Base-by-base conservation (phyloP, 495 filamentous ascomycete species). In the Penicillium desertorum region DNA sequence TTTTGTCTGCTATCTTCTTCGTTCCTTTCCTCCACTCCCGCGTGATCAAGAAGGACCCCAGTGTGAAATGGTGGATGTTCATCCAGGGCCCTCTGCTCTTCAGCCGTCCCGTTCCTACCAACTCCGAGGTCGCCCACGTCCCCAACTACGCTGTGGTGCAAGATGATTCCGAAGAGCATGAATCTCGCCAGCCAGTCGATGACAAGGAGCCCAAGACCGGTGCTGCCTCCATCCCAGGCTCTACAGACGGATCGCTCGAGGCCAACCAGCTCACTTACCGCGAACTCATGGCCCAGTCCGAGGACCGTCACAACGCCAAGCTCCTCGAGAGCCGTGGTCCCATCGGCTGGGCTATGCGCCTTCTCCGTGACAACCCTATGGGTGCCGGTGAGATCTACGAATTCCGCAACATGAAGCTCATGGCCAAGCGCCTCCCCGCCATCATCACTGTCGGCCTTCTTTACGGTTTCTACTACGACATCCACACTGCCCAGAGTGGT, bases 391-490 rank as follows among this genome's bases (percentile, higher is more conserved):
- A 83, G 62, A 78, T 88, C 46, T 87, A 89, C 76, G 87, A 89
- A 67, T 9, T 79, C 30, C 75, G 83, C 67, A 88, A 89, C 76
- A 76, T 88, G n/a, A 76, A 69, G 62, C 76, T 74, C 44, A 52
- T 86, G 43, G 14, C 74, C 49, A 84, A 79, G 65, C 85, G 87
- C 49, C 56, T 88, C 23, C 86, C 87, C 4, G 84, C 87, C 46
- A 74, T 75, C 60, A 68, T 86, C 60, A 70, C 77, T 48, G 73
- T 67, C 60, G 85, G 78, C 44, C 62, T 75, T 9, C 77, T 88
- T 25, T 90, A 90, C 64, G 87, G 86, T 63, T 57, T 84, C 22
- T 74, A 89, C 78, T 90, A 88, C 73, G 87, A 90, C 60, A 88
- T 90, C 70, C 86, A 89, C 78, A 76, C 77, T 34, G 78, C 86